Percentiles rank a stretch among this genome's conserved stretches.
Conservation (phyloP, 83 land plant species). For the Diphasiastrum complanatum region DNA sequence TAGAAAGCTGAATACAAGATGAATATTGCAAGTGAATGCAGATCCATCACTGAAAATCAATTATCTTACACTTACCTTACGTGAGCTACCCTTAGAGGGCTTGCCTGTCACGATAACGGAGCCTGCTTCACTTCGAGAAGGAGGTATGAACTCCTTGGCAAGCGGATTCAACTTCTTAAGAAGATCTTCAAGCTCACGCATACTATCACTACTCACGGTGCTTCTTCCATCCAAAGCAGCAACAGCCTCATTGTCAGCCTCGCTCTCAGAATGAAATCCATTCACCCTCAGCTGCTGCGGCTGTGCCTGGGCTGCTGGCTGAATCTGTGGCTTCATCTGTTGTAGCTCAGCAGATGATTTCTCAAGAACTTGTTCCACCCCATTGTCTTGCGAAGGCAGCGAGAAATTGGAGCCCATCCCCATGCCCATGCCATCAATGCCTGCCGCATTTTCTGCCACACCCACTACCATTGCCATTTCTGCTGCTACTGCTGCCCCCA, state of each 20-base stretch:
- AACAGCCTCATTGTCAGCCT: neutral
- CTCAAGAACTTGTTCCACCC: too few species aligned
- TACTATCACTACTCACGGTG: slow-evolving; percentile 12
- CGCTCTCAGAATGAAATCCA: neutral
- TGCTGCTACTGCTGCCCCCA: too few species aligned
- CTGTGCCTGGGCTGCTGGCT: neutral
- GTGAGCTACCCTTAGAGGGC: neutral
- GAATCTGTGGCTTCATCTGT: neutral
- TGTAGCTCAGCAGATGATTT: too few species aligned
- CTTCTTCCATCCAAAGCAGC: neutral
- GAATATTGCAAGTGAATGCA: neutral
- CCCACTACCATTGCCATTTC: neutral
- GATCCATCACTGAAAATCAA: neutral
- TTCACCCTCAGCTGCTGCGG: neutral
- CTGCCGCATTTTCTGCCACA: too few species aligned
- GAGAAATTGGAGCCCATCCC: neutral
- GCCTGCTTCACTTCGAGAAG: slow-evolving; percentile 6
- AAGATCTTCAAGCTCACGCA: slow-evolving; percentile 24
- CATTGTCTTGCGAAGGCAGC: too few species aligned
- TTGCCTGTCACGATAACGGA: neutral
- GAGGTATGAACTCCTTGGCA: slow-evolving; percentile 27
- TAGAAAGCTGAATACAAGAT: neutral
- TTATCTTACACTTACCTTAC: neutral
- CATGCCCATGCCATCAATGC: neutral
- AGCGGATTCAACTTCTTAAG: slow-evolving; percentile 23